Base-by-base conservation (phyloP, 148 eudicot species). In the Rhododendron ovatum region DNA sequence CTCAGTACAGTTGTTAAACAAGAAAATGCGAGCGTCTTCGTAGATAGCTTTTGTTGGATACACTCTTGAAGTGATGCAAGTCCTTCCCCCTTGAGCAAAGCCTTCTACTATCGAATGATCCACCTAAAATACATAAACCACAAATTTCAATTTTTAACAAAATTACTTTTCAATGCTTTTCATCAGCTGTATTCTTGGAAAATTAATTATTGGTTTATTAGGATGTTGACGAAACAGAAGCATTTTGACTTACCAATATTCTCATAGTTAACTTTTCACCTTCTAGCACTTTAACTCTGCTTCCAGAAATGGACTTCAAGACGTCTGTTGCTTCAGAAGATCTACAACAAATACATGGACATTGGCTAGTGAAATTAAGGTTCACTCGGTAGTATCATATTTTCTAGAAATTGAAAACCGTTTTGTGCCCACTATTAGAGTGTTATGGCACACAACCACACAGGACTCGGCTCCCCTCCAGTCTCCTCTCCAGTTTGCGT, bases 31-130 rank as follows among this genome's bases (percentile, higher is more conserved):
- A 4, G 94, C 89, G 2, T 91, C 88, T 59, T 82, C 88, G 86
- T 90, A 84, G 74, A 92, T 91, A 18, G 94, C 95, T 57, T 89
- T 90, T 18, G 93, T 92, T 20, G 95, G 94, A 85, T 93, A 93
- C 0, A 92, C 90, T 2, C 95, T 67, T 5, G 94, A 90, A 55
- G 95, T 92, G 41, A 93, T 91, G 87, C 91, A 88, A 20, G 91
- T 88, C 84, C 95, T 91, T 24, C 95, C 95, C 1, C 92, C 92
- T 92, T 93, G 95, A 0, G 91, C 95, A 81, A 87, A 93, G 26
- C 94, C 89, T 84, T 93, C 95, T 10, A 93, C 86, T 48, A 92
- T 90, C 22, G 95, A 93, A 86, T 93, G 95, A 90, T 93, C 95
- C 83, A 93, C 94, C 95, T 93, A 15, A 86, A 45, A 5, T 14